Evolutionary conservation across 2,329 filamentous ascomycete genomes (phyloP), one percentile per base, ranked within the genome.

Genomic region (Alternaria sp.): DNA sequence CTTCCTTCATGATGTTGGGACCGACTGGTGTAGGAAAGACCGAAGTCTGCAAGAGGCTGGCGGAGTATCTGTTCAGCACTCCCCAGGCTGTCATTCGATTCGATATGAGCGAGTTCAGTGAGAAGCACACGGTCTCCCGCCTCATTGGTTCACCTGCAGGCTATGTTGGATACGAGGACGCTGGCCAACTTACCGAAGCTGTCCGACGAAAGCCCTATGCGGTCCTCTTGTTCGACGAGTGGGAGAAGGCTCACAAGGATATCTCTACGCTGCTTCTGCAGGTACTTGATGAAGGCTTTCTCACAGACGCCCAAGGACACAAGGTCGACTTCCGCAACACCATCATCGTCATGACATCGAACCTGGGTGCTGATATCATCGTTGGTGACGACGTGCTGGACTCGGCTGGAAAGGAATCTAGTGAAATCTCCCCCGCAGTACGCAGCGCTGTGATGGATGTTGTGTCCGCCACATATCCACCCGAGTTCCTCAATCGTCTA

Each of bases 1-100:
- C 95, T 0, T 96, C 92, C 0, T 97, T 98, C 83, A 97, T 98
- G 90, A 97, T 98, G 87, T 87, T 98, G 4, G 96, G 96, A 0
- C 96, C 96, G 6, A 98, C 96, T 0, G 96, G 96, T 76, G 95
- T 97, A 17, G 96, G 96, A 61, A 99, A 98, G 84, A 99, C 96
- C 4, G 94, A 98, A 77, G 88, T 98, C 1, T 97, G 94, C 86
- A 98, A 98, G 85, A 95, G 96, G 78, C 90, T 99, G 72, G 96
- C 96, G 2, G 88, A 87, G 61, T 98, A 97, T 83, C 85, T 99
- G 40, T 99, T 98, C 82, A 96, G 92, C 1, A 97, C 93, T 2
- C 93, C 97, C 73, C 89, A 89, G 26, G 95, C 96, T 3, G 93
- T 99, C 25, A 89, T 97, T 32, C 88, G 96, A 32, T 98, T 98